Evolutionary conservation across 2,329 filamentous ascomycete genomes (phyloP).

Genomic region (Alternaria sp.): DNA sequence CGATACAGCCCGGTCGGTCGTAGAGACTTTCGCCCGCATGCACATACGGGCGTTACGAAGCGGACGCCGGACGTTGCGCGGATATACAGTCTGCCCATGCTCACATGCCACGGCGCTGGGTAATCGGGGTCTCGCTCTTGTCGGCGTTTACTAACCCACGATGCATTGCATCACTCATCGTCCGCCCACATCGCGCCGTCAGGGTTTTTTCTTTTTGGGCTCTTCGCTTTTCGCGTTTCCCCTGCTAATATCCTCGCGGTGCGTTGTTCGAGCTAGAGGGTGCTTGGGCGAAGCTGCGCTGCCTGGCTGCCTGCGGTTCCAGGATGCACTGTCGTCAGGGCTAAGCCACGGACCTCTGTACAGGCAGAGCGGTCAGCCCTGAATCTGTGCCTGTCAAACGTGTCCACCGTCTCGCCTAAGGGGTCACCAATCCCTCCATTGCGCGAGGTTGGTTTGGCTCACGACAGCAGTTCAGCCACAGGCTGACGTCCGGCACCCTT

Average conservation of each 20-base stretch:
- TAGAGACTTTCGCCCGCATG: conserved; percentile 13
- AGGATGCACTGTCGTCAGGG: conserved; percentile 33
- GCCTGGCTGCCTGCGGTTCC: conserved; percentile 25
- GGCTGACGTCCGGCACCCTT: conserved; percentile 1
- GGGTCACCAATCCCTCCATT: conserved; percentile 7
- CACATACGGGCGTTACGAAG: conserved; percentile 14
- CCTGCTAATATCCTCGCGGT: conserved; percentile 5
- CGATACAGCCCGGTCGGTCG: conserved; percentile 8
- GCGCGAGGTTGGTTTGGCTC: background rate
- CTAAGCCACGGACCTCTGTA: conserved; percentile 28
- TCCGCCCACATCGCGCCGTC: background rate
- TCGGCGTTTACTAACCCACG: conserved; percentile 26
- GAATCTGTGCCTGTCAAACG: conserved; percentile 32
- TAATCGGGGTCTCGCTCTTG: conserved; percentile 13
- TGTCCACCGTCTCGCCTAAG: conserved; percentile 24
- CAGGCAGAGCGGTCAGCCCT: conserved; percentile 34
- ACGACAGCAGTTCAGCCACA: conserved; percentile 8
- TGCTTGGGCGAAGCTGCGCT: conserved; percentile 18
- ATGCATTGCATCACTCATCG: conserved; percentile 21
- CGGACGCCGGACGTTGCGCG: conserved; percentile 15
- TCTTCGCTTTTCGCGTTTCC: conserved; percentile 5
- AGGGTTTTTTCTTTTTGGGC: background rate
- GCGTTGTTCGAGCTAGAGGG: conserved; percentile 10
- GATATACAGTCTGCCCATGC: conserved; percentile 6
- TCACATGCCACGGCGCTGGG: background rate